phyloP scores from a whole-genome alignment of 139 green algal genomes.

The Chlorella sp. region DNA sequence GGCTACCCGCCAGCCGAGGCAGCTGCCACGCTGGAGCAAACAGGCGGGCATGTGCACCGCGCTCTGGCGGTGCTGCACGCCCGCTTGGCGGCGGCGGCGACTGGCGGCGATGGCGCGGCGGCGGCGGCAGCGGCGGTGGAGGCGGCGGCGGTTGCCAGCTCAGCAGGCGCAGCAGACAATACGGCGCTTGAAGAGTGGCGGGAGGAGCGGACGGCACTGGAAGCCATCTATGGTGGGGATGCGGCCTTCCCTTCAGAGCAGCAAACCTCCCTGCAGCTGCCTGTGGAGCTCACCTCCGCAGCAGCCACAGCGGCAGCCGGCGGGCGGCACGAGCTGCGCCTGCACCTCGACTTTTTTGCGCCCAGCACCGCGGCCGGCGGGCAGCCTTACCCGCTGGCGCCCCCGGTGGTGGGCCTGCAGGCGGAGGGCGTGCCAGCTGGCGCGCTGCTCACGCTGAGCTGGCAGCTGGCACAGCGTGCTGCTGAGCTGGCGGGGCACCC shows the following conservation, averaged over 20 bases:
- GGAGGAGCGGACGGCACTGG: constrained; percentile 77
- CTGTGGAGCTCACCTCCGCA: constrained; percentile 9
- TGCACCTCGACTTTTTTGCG: constrained; percentile 47
- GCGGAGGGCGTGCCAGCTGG: constrained; percentile 32
- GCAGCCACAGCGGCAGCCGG: constrained; percentile 21
- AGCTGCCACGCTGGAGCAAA: constrained; percentile 46
- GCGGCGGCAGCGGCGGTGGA: background rate
- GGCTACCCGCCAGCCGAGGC: constrained; percentile 53
- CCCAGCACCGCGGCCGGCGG: background rate
- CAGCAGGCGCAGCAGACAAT: background rate
- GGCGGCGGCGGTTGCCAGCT: background rate
- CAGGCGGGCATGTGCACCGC: constrained; percentile 45
- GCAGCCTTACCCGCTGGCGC: constrained; percentile 48
- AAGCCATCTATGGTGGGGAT: constrained; percentile 75
- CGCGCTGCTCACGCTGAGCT: constrained; percentile 57
- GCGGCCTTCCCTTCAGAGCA: constrained; percentile 14
- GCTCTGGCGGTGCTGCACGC: constrained; percentile 53
- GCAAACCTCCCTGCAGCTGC: constrained; percentile 13
- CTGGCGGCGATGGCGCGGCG: background rate
- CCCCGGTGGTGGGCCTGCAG: constrained; percentile 55
- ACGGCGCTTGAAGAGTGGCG: constrained; percentile 43
- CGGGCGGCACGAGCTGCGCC: constrained; percentile 23
- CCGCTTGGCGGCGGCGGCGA: constrained; percentile 39
- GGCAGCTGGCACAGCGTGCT: constrained; percentile 32
- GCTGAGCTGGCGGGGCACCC: constrained; percentile 49